phyloP scores from a whole-genome alignment of 768 basidiomycete species.

The Suillus decipiens region DNA sequence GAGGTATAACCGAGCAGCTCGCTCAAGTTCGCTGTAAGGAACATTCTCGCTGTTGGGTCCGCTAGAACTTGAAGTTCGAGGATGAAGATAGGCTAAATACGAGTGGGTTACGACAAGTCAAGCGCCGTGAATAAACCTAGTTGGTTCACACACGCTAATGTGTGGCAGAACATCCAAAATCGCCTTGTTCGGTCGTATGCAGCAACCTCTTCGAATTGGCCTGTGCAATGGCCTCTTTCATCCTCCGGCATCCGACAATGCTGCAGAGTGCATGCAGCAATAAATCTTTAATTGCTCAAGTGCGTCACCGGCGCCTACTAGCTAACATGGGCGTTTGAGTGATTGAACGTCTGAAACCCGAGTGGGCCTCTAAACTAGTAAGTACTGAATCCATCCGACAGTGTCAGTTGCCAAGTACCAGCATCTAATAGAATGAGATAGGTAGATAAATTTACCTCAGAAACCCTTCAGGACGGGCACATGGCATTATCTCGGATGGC shows the following conservation, averaged over 20 bases:
- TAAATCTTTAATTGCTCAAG: not conserved
- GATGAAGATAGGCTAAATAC: not conserved
- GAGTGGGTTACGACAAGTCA: conserved; percentile 6
- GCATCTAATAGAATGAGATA: not conserved
- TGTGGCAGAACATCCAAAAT: not conserved
- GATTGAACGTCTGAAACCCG: not conserved
- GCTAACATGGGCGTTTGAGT: not conserved
- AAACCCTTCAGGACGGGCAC: not conserved
- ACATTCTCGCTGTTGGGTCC: conserved; percentile 20
- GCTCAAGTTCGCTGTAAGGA: conserved; percentile 42
- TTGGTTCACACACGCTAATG: conserved; percentile 18
- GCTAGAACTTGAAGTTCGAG: not conserved
- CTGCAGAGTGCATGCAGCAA: not conserved
- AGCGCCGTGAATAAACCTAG: conserved; percentile 19
- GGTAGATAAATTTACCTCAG: not conserved
- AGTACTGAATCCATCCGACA: not conserved
- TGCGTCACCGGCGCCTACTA: not conserved
- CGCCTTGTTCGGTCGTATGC: not conserved
- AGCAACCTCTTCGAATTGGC: not conserved
- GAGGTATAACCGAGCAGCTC: conserved; percentile 70
- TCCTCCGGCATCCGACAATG: not conserved
- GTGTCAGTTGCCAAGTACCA: not conserved
- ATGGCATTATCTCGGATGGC: not conserved
- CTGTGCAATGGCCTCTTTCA: not conserved
- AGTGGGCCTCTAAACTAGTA: not conserved